Percentiles rank a stretch among this genome's conserved stretches.
phyloP scores from a whole-genome alignment of 2,329 filamentous ascomycete genomes.

The Ceratocystis papillata region DNA sequence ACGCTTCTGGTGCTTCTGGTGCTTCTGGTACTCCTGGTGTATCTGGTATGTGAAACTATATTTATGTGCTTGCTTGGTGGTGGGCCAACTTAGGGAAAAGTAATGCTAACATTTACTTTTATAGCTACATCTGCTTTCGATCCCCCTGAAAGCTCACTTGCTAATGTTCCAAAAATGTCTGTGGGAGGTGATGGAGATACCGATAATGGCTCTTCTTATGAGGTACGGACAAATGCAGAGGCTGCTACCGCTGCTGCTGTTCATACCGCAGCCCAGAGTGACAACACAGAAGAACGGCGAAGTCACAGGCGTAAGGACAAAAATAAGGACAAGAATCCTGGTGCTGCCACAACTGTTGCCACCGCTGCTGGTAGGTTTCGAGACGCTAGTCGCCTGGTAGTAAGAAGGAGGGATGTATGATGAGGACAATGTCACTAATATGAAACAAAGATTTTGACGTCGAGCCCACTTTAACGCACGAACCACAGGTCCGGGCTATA shows the following conservation, averaged over 20 bases:
- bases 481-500: conserved; percentile 10
- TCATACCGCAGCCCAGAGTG: background rate
- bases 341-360: background rate
- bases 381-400: background rate
- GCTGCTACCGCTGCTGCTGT: background rate
- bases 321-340: background rate
- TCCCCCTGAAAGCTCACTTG: background rate
- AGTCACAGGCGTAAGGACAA: background rate
- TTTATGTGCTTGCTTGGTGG: background rate
- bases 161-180: background rate
- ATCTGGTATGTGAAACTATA: background rate
- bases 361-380: conserved; percentile 19
- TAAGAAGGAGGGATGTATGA: conserved; percentile 14
- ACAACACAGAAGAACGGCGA: background rate
- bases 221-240: background rate
- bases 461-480: conserved; percentile 10
- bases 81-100: background rate
- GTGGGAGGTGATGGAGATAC: background rate
- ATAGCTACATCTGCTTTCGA: background rate
- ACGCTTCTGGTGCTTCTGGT: too few relatives aligned
- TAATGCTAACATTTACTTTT: background rate
- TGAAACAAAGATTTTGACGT: conserved; percentile 17
- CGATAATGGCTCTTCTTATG: background rate
- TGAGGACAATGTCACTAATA: conserved; percentile 17
- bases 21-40: background rate